These are phyloP conservation scores for Aspergillus leporis DNA, from an alignment of 495 filamentous ascomycete genomes.

Conservation along the genomic window DNA sequence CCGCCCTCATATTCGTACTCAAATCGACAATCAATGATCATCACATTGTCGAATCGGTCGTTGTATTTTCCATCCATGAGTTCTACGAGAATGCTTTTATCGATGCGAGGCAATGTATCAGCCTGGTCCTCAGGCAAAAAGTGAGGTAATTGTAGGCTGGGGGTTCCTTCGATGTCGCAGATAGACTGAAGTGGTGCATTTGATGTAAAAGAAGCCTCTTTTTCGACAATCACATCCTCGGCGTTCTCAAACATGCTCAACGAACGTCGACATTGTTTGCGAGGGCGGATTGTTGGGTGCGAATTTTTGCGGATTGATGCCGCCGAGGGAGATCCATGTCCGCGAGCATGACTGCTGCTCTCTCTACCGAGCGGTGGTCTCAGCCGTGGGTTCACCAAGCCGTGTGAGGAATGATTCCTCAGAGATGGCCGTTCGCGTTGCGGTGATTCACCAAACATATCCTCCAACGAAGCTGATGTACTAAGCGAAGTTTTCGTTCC, in stretches of 20 bases:
- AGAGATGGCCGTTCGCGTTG: slow-evolving; percentile 58
- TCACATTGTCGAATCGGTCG: slow-evolving; percentile 68
- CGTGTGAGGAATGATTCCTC: slow-evolving; percentile 33
- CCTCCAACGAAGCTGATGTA: slow-evolving; percentile 65
- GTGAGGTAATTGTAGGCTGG: slow-evolving; percentile 76
- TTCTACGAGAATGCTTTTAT: slow-evolving; percentile 71
- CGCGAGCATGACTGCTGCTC: slow-evolving; percentile 49
- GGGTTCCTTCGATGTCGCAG: slow-evolving; percentile 71
- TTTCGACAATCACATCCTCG: slow-evolving; percentile 77
- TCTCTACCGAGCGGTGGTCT: slow-evolving; percentile 57
- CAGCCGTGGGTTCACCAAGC: slow-evolving; percentile 54
- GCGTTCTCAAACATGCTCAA: slow-evolving; percentile 97
- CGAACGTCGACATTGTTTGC: slow-evolving; percentile 86
- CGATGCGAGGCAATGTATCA: slow-evolving; percentile 85
- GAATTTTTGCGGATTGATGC: slow-evolving; percentile 69
- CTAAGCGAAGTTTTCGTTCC: slow-evolving; percentile 51
- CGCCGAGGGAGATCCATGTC: slow-evolving; percentile 69
- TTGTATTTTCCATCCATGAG: slow-evolving; percentile 86
- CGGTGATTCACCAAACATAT: slow-evolving; percentile 79
- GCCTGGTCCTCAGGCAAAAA: slow-evolving; percentile 79
- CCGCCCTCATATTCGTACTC: slow-evolving; percentile 98
- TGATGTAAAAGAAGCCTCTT: slow-evolving; percentile 55
- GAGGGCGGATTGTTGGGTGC: slow-evolving; percentile 71
- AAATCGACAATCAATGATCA: slow-evolving; percentile 95
- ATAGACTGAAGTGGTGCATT: slow-evolving; percentile 65